Percentiles rank a stretch among this genome's conserved stretches.
Evolutionary conservation across 805 yeast genomes (phyloP).

Genomic region (Ogataea glucozyma): DNA sequence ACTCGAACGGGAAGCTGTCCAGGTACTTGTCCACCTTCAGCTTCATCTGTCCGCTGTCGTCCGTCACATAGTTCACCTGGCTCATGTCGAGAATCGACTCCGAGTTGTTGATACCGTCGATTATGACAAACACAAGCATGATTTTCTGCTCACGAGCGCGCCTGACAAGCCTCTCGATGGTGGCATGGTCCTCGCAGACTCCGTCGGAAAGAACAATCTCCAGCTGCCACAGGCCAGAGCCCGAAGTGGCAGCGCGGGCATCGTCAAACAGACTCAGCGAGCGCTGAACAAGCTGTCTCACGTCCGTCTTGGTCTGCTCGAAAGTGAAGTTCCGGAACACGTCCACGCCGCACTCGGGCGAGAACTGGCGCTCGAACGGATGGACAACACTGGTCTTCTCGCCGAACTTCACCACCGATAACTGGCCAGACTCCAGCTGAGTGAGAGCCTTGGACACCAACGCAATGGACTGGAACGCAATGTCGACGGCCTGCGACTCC

Average conservation of each 20-base stretch:
- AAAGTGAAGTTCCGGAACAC: slow-evolving; percentile 88
- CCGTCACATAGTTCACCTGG: slow-evolving; percentile 82
- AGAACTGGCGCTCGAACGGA: slow-evolving; percentile 84
- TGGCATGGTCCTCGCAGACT: slow-evolving; percentile 91
- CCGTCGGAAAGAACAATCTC: slow-evolving; percentile 95
- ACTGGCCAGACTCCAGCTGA: slow-evolving; percentile 90
- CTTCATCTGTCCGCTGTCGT: slow-evolving; percentile 65
- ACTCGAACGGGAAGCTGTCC: slow-evolving; percentile 95
- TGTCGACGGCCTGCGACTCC: slow-evolving; percentile 83
- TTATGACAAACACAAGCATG: slow-evolving; percentile 91
- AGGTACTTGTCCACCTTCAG: slow-evolving; percentile 81
- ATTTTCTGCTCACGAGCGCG: slow-evolving; percentile 88
- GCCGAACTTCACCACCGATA: slow-evolving; percentile 90
- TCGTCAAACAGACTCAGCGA: slow-evolving; percentile 74
- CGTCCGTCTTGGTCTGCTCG: slow-evolving; percentile 85
- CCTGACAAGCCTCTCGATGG: slow-evolving; percentile 80
- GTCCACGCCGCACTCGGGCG: slow-evolving; percentile 77
- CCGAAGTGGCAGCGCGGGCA: slow-evolving; percentile 42
- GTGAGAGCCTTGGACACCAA: slow-evolving; percentile 91
- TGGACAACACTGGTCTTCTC: slow-evolving; percentile 81
- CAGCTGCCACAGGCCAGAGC: slow-evolving; percentile 82
- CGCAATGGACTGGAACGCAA: slow-evolving; percentile 94
- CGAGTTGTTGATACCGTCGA: slow-evolving; percentile 82
- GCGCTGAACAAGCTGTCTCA: slow-evolving; percentile 66
- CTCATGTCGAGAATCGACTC: slow-evolving; percentile 94